Percentiles rank a stretch among this genome's conserved stretches.
These are phyloP conservation scores for Auriscalpium vulgare DNA, from an alignment of 768 basidiomycete species.

Conservation along the genomic window DNA sequence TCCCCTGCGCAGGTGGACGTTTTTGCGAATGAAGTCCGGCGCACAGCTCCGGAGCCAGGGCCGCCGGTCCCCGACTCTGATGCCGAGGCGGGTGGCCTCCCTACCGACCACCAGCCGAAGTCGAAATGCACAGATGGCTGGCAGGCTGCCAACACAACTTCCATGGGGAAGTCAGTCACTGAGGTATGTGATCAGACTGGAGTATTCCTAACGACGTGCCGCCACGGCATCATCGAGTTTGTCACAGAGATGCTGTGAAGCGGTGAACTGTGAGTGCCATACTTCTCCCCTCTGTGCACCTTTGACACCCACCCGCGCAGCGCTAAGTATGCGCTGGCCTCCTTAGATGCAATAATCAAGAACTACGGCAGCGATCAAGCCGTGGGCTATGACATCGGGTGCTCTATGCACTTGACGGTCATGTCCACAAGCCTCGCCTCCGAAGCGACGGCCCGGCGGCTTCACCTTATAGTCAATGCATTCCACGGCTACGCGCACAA, in stretches of 20 bases:
- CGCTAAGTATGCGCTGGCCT: background rate
- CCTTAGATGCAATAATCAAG: background rate
- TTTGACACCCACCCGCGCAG: background rate
- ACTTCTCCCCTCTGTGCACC: background rate
- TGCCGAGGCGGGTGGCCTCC: background rate
- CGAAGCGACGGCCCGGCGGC: background rate
- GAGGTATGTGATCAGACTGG: background rate
- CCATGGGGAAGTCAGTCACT: background rate
- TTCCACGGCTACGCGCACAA: background rate
- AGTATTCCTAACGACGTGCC: too few species aligned
- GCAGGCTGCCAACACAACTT: background rate
- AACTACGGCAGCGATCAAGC: background rate
- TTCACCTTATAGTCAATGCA: background rate
- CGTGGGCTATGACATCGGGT: background rate
- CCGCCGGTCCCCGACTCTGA: background rate
- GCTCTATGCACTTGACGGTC: background rate
- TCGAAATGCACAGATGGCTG: background rate
- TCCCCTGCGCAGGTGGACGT: background rate
- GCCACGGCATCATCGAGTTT: too few species aligned
- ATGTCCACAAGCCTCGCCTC: background rate
- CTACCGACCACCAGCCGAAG: background rate
- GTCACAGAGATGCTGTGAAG: background rate
- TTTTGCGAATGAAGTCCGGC: background rate
- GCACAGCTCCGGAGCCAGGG: background rate
- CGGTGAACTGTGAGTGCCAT: background rate